Conservation (phyloP, 1,284 basidiomycete genomes). For the Pisolithus thermaeus region DNA sequence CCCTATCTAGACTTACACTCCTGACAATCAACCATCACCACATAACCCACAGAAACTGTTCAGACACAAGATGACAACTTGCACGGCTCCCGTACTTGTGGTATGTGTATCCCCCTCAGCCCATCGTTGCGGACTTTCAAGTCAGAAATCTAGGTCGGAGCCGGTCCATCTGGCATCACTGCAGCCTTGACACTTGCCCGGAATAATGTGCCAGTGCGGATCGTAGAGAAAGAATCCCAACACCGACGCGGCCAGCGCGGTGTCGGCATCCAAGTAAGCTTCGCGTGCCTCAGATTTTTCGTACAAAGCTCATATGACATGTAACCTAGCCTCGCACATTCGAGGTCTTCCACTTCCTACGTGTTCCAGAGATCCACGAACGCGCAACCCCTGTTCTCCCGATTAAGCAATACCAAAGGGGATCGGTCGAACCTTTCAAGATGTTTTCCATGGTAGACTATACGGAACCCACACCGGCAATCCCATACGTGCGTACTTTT, state of each 20-base stretch:
- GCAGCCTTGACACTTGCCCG: slow-evolving; percentile 41
- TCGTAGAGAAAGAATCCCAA: slow-evolving; percentile 28
- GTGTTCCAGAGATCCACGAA: slow-evolving; percentile 14
- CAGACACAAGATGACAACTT: slow-evolving; percentile 8
- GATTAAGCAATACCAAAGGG: slow-evolving; percentile 16
- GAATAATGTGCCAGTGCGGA: slow-evolving; percentile 34
- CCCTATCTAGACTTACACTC: no score
- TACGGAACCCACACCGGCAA: slow-evolving; percentile 19
- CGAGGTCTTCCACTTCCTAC: slow-evolving; percentile 27
- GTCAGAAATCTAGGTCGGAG: slow-evolving; percentile 34
- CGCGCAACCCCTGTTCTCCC: not conserved
- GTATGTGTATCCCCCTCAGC: slow-evolving; percentile 4
- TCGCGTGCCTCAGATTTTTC: no score
- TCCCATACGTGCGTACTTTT: slow-evolving; percentile 18
- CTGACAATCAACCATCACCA: no score
- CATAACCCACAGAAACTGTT: no score
- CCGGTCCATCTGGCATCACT: slow-evolving; percentile 44
- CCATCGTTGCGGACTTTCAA: not conserved
- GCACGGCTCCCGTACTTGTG: slow-evolving; percentile 16
- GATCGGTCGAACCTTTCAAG: slow-evolving; percentile 14
- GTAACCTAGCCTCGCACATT: slow-evolving; percentile 25
- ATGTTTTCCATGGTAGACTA: slow-evolving; percentile 3
- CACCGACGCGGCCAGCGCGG: slow-evolving; percentile 24
- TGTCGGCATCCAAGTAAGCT: slow-evolving; percentile 22
- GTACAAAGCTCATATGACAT: no score